These are phyloP conservation scores for Scheffersomyces illinoinensis DNA, from an alignment of 1,139 yeast species.

Conservation along the genomic window DNA sequence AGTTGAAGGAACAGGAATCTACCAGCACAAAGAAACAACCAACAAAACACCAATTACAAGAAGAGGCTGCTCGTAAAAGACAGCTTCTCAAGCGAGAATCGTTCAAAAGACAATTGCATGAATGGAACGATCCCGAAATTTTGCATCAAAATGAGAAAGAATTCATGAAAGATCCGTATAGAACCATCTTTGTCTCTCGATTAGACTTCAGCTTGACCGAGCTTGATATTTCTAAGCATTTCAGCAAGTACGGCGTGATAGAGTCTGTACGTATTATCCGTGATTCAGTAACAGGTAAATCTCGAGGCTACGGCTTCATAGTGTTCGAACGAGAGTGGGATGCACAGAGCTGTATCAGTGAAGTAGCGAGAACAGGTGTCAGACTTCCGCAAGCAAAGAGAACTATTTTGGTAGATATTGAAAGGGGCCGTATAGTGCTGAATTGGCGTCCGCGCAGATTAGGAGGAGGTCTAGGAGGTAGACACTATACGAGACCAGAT, in stretches of 20 bases:
- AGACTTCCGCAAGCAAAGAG: conserved; percentile 33
- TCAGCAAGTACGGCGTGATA: conserved; percentile 68
- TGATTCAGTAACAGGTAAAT: conserved; percentile 49
- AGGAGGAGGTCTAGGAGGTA: conserved; percentile 71
- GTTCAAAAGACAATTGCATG: conserved; percentile 35
- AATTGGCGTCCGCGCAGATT: conserved; percentile 79
- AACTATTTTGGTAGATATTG: conserved; percentile 73
- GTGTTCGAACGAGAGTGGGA: conserved; percentile 63
- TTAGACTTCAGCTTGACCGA: conserved; percentile 69
- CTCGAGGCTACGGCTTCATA: conserved; percentile 85
- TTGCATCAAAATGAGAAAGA: conserved; percentile 52
- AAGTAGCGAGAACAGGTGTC: conserved; percentile 56
- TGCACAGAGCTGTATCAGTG: conserved; percentile 59
- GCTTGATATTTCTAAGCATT: conserved; percentile 63
- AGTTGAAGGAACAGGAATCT: conserved; percentile 31
- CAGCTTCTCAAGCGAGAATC: conserved; percentile 21
- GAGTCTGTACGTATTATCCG: conserved; percentile 69
- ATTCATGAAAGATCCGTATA: conserved; percentile 66
- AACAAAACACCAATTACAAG: conserved; percentile 10
- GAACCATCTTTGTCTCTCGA: conserved; percentile 77
- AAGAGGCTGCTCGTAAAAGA: conserved; percentile 6
- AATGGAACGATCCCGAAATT: conserved; percentile 56
- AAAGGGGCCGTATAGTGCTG: conserved; percentile 73
- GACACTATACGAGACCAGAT: conserved; percentile 45
- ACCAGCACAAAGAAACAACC: conserved; percentile 10